A percentile compares a stretch with the other conserved stretches of the same genome.
Evolutionary conservation across 495 filamentous ascomycete genomes (phyloP).

Genomic region (Chaetomium fimeti): DNA sequence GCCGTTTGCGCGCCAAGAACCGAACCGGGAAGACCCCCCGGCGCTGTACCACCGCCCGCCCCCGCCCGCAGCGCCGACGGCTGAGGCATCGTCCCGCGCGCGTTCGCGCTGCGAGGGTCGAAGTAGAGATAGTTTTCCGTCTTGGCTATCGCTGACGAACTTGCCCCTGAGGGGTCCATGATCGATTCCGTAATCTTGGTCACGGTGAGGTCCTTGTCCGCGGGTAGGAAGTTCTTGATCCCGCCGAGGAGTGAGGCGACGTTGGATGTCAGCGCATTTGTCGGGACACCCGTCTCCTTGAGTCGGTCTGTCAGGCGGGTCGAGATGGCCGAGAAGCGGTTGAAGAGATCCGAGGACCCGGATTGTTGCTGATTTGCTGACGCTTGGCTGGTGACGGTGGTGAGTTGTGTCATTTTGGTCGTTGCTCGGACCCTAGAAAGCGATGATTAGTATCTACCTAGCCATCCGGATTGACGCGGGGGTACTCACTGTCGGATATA

Average conservation of each 20-base stretch:
- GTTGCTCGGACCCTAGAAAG: conserved; percentile 77
- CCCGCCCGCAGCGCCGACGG: conserved; percentile 53
- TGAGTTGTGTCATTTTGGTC: conserved; percentile 99
- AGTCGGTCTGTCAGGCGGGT: conserved; percentile 89
- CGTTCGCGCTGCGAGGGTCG: conserved; percentile 89
- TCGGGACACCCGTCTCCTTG: conserved; percentile 73
- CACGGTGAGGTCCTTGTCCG: conserved; percentile 90
- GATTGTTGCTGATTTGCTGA: conserved; percentile 58
- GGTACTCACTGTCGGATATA: conserved; percentile 74
- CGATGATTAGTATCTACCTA: conserved; percentile 31
- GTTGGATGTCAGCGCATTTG: conserved; percentile 63
- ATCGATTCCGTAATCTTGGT: conserved; percentile 98
- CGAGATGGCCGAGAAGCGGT: conserved; percentile 84
- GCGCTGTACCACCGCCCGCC: conserved; percentile 34
- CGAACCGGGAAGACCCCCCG: conserved; percentile 46
- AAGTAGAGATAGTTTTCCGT: conserved; percentile 99
- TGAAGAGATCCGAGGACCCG: conserved; percentile 72
- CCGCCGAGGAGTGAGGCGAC: conserved; percentile 96
- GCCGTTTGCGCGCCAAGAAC: conserved; percentile 47
- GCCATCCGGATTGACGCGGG: background rate
- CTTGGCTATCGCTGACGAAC: conserved; percentile 88
- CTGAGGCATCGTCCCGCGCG: conserved; percentile 87
- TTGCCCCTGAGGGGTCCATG: conserved; percentile 92
- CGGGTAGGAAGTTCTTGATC: conserved; percentile 97
- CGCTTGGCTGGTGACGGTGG: conserved; percentile 63